phyloP scores from a whole-genome alignment of 495 filamentous ascomycete genomes.

The Talaromyces nanjingensis region DNA sequence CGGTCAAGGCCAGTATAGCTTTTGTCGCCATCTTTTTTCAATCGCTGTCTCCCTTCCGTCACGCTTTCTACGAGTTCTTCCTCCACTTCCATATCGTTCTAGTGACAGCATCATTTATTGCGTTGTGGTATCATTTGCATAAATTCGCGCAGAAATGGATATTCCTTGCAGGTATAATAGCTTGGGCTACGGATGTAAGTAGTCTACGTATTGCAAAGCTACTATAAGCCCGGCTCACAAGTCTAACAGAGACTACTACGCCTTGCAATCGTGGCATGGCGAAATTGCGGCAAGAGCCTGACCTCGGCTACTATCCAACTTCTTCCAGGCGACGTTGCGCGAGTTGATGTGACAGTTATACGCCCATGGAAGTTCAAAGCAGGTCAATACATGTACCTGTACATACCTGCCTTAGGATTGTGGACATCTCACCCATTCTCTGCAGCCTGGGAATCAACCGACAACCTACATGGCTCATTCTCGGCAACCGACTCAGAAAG shows the following conservation, averaged over 20 bases:
- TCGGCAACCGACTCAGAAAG: constrained; percentile 15
- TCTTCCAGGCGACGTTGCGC: constrained; percentile 41
- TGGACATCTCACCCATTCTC: constrained; percentile 55
- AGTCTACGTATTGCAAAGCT: not conserved
- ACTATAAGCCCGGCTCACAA: not conserved
- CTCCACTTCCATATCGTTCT: constrained; percentile 47
- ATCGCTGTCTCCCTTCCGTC: constrained; percentile 45
- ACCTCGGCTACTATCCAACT: constrained; percentile 46
- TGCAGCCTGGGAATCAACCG: constrained; percentile 41
- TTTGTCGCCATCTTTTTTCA: constrained; percentile 44
- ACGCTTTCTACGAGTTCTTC: constrained; percentile 54
- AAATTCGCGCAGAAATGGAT: constrained; percentile 34
- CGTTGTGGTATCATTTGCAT: constrained; percentile 48
- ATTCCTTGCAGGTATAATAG: constrained; percentile 28
- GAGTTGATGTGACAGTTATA: constrained; percentile 42
- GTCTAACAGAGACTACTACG: constrained; percentile 49
- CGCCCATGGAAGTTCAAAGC: constrained; percentile 43
- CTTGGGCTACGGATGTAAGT: constrained; percentile 36
- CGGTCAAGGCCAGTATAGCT: constrained; percentile 26
- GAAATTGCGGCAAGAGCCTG: constrained; percentile 41
- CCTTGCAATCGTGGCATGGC: constrained; percentile 47
- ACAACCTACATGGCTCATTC: constrained; percentile 4
- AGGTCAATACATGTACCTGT: constrained; percentile 51
- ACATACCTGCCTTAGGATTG: constrained; percentile 41
- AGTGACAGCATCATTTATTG: constrained; percentile 41